phyloP scores from a whole-genome alignment of 495 filamentous ascomycete species.

The Neurospora sp. region DNA sequence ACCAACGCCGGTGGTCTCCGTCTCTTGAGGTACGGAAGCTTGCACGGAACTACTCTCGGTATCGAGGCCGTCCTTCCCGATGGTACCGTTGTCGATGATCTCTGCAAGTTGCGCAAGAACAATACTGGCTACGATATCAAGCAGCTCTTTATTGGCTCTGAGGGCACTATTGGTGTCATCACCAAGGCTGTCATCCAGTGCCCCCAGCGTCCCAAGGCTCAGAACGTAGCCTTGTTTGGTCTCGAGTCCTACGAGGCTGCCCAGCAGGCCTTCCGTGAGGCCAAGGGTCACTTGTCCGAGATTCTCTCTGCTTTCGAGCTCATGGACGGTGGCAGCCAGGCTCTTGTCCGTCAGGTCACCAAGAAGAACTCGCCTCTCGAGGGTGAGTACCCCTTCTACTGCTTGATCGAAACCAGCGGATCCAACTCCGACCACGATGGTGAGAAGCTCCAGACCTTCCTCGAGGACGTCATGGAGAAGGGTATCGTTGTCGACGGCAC shows the following conservation, averaged over 20 bases:
- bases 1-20: conserved; percentile 92
- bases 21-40: conserved; percentile 81
- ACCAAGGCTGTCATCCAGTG: conserved; percentile 84
- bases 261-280: conserved; percentile 69
- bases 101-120: conserved; percentile 85
- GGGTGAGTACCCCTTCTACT: conserved; percentile 82
- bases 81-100: conserved; percentile 80
- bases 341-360: conserved; percentile 60
- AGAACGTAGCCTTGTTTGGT: conserved; percentile 86
- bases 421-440: conserved; percentile 88
- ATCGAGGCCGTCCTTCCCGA: conserved; percentile 89
- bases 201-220: conserved; percentile 69
- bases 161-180: conserved; percentile 91
- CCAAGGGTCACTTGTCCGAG: conserved; percentile 82
- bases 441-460: conserved; percentile 72
- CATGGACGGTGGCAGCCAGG: conserved; percentile 79
- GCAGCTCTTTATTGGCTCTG: conserved; percentile 90
- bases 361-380: conserved; percentile 72
- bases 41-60: conserved; percentile 87
- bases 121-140: conserved; percentile 96
- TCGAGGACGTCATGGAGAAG: conserved; percentile 82
- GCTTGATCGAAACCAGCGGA: conserved; percentile 89
- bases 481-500: conserved; percentile 81
- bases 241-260: conserved; percentile 79
- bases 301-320: conserved; percentile 96